A percentile compares a stretch with the other conserved stretches of the same genome.
phyloP scores from a whole-genome alignment of 2,329 filamentous ascomycete species.

The Fusarium verticillioides region DNA sequence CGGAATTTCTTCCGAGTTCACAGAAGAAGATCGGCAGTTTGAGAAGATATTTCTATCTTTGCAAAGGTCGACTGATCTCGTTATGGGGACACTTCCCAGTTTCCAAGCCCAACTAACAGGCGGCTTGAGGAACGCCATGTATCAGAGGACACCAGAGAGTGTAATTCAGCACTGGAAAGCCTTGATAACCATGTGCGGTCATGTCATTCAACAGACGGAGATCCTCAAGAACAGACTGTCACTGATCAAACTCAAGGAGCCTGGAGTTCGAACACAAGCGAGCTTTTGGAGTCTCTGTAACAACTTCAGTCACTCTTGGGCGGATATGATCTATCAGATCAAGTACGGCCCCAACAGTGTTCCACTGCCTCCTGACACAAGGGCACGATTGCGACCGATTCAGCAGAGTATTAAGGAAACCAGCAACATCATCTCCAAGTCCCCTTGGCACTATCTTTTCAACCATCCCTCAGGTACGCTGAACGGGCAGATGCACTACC shows the following conservation, averaged over 20 bases:
- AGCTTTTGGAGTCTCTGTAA: slow-evolving; percentile 78
- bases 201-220: slow-evolving; percentile 78
- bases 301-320: slow-evolving; percentile 77
- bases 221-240: slow-evolving; percentile 78
- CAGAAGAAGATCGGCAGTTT: slow-evolving; percentile 83
- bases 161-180: slow-evolving; percentile 74
- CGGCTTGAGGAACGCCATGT: slow-evolving; percentile 71
- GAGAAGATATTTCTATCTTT: slow-evolving; percentile 84
- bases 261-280: slow-evolving; percentile 73
- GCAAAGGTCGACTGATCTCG: slow-evolving; percentile 77
- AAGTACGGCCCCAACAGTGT: slow-evolving; percentile 65
- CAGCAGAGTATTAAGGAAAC: slow-evolving; percentile 87
- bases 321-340: slow-evolving; percentile 70
- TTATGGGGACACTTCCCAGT: slow-evolving; percentile 76
- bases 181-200: slow-evolving; percentile 76
- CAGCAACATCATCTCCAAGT: slow-evolving; percentile 73
- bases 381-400: slow-evolving; percentile 79
- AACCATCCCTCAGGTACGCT: slow-evolving; percentile 25
- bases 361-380: slow-evolving; percentile 72
- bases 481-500: slow-evolving; percentile 36
- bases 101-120: slow-evolving; percentile 74
- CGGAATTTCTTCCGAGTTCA: slow-evolving; percentile 68
- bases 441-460: slow-evolving; percentile 65
- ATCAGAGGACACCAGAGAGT: slow-evolving; percentile 67
- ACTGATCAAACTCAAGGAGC: slow-evolving; percentile 86